Percentiles rank a stretch among this genome's conserved stretches.
Conservation (phyloP, 2,329 filamentous ascomycete species). For the Pyrenochaeta sp. region DNA sequence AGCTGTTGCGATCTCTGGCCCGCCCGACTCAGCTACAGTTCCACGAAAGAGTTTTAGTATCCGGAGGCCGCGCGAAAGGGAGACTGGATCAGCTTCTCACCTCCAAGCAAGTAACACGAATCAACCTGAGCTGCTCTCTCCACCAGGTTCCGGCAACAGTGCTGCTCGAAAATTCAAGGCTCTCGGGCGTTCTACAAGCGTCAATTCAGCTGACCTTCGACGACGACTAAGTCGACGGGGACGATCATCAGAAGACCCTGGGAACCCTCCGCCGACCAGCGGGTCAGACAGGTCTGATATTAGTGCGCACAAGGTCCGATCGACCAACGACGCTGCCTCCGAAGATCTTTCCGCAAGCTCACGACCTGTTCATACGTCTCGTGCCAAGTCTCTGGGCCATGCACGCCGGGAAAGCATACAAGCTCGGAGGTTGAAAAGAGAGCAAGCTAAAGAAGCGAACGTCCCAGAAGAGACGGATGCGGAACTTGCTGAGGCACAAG, state of each 20-base stretch:
- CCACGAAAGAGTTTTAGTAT: conserved; percentile 92
- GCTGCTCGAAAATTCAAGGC: conserved; percentile 70
- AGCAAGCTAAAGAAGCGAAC: conserved; percentile 76
- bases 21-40: conserved; percentile 68
- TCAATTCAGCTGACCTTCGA: conserved; percentile 85
- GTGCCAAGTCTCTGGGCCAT: conserved; percentile 89
- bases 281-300: conserved; percentile 78
- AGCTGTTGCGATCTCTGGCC: conserved; percentile 81
- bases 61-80: conserved; percentile 65
- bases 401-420: conserved; percentile 92
- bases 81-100: conserved; percentile 60
- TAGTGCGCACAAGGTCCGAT: conserved; percentile 56
- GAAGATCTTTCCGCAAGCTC: conserved; percentile 55
- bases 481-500: conserved; percentile 68
- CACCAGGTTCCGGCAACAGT: conserved; percentile 66
- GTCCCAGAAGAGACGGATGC: conserved; percentile 91
- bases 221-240: conserved; percentile 67
- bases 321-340: conserved; percentile 59
- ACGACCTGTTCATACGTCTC: conserved; percentile 48
- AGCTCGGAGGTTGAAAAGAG: conserved; percentile 77
- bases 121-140: conserved; percentile 79
- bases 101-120: conserved; percentile 65
- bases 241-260: conserved; percentile 62
- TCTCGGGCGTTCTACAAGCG: conserved; percentile 86
- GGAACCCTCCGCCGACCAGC: conserved; percentile 75